A percentile compares a stretch with the other conserved stretches of the same genome.
These are phyloP conservation scores for Rosellinia necatrix DNA, from an alignment of 2,329 filamentous ascomycete genomes.

Conservation along the genomic window DNA sequence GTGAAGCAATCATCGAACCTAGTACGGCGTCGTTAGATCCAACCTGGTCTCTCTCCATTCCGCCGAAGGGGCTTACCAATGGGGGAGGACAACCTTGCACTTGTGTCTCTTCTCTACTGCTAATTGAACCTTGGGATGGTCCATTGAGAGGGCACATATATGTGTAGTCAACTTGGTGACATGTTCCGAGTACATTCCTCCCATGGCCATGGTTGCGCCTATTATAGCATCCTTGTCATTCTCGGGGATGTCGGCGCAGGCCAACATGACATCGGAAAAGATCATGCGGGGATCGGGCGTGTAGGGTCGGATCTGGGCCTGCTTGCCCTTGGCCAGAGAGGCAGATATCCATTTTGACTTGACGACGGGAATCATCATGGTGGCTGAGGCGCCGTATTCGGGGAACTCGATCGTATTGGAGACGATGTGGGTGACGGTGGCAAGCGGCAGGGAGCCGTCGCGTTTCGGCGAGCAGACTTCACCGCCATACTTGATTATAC, in stretches of 20 bases:
- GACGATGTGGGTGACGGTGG: constrained; percentile 59
- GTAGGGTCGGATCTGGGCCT: constrained; percentile 79
- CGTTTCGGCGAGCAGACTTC: constrained; percentile 52
- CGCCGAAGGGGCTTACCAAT: constrained; percentile 66
- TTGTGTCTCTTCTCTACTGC: constrained; percentile 68
- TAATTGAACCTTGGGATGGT: constrained; percentile 71
- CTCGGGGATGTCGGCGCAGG: constrained; percentile 80
- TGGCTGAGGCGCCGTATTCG: constrained; percentile 76
- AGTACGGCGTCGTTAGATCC: constrained; percentile 31
- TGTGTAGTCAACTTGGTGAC: constrained; percentile 81
- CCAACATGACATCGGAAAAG: constrained; percentile 81
- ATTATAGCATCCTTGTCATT: constrained; percentile 91
- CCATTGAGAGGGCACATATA: constrained; percentile 78
- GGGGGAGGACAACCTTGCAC: constrained; percentile 85
- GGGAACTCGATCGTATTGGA: constrained; percentile 87
- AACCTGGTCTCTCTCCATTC: background rate
- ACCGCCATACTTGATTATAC: constrained; percentile 56
- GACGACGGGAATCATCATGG: constrained; percentile 81
- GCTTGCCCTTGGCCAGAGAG: constrained; percentile 71
- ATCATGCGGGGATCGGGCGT: constrained; percentile 91
- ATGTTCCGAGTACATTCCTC: constrained; percentile 76
- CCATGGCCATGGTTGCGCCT: constrained; percentile 86
- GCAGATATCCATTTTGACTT: constrained; percentile 78
- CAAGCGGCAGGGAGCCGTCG: constrained; percentile 54
- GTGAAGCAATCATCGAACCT: constrained; percentile 98